Evolutionary conservation across 257 asterid genomes (phyloP), one percentile per base, ranked within the genome.

Genomic region (Ligustrum vulgare): DNA sequence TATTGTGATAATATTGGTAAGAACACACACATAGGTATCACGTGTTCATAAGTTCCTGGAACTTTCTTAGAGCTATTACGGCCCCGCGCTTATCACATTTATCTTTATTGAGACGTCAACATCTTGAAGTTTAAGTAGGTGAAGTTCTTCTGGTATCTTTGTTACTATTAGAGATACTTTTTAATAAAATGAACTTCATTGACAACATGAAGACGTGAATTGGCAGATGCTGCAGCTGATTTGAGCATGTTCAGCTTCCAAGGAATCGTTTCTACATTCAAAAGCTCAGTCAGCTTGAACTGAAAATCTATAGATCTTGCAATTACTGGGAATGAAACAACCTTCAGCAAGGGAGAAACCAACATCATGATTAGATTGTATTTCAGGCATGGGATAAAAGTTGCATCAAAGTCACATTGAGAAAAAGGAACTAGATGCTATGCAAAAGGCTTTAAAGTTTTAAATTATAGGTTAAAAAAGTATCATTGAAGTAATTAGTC

Each of bases 151-250:
- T n/a, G n/a, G n/a, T n/a, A n/a, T n/a, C n/a, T n/a, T n/a, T n/a
- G n/a, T n/a, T n/a, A n/a, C n/a, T n/a, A n/a, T n/a, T n/a, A n/a
- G n/a, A n/a, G n/a, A n/a, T n/a, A n/a, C n/a, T n/a, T n/a, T n/a
- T n/a, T n/a, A n/a, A n/a, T n/a, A n/a, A n/a, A n/a, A n/a, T n/a
- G n/a, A n/a, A n/a, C n/a, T n/a, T n/a, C n/a, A n/a, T n/a, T 93
- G 77, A 93, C 93, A 66, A 97, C 94, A 86, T 91, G 96, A 68
- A 91, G 97, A 10, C 97, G 91, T 74, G 97, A 93, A 83, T 89
- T 93, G 72, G 91, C 87, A 75, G 69, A 93, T 69, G 88, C 79
- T 70, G 92, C 90, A 70, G 88, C 97, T 63, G 94, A 85, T 80
- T 91, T 87, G 31, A 93, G 88, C 83, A 93, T 78, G 76, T 81